Conservation (phyloP, 2,329 filamentous ascomycete genomes). For the Aspergillus ibericus region DNA sequence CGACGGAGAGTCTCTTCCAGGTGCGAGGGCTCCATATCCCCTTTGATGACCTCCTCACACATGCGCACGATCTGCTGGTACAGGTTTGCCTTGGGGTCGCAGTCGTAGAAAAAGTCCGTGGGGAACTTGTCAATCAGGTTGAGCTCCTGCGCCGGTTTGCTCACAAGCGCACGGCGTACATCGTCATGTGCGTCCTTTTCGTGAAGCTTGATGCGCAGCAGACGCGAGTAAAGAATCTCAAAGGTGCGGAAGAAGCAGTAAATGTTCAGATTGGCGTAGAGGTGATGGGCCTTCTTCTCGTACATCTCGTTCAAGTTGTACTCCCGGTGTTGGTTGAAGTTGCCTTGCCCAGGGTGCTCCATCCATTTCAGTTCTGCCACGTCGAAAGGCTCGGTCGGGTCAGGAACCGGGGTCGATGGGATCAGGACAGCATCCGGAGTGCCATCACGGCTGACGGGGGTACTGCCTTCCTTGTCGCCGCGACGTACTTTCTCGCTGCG, state of each 20-base stretch:
- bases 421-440: constrained; percentile 70
- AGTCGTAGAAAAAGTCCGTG: constrained; percentile 70
- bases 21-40: constrained; percentile 75
- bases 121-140: constrained; percentile 78
- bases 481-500: constrained; percentile 69
- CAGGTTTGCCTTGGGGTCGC: constrained; percentile 66
- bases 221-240: constrained; percentile 81
- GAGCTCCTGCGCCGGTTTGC: constrained; percentile 80
- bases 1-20: constrained; percentile 90
- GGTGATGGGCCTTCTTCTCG: constrained; percentile 75
- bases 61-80: constrained; percentile 84
- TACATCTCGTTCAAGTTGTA: constrained; percentile 78
- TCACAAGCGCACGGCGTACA: constrained; percentile 69
- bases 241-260: constrained; percentile 96
- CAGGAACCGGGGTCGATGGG: constrained; percentile 34
- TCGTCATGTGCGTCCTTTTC: constrained; percentile 71
- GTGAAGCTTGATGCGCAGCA: constrained; percentile 79
- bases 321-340: constrained; percentile 62
- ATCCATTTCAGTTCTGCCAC: constrained; percentile 57
- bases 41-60: constrained; percentile 81
- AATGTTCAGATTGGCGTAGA: constrained; percentile 88
- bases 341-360: constrained; percentile 57
- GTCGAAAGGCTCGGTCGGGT: constrained; percentile 59
- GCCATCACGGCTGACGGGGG: constrained; percentile 79
- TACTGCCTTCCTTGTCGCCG: constrained; percentile 75